Percentiles rank a stretch among this genome's conserved stretches.
These are phyloP conservation scores for Datura wrightii DNA, from an alignment of 257 asterid species.

Conservation along the genomic window DNA sequence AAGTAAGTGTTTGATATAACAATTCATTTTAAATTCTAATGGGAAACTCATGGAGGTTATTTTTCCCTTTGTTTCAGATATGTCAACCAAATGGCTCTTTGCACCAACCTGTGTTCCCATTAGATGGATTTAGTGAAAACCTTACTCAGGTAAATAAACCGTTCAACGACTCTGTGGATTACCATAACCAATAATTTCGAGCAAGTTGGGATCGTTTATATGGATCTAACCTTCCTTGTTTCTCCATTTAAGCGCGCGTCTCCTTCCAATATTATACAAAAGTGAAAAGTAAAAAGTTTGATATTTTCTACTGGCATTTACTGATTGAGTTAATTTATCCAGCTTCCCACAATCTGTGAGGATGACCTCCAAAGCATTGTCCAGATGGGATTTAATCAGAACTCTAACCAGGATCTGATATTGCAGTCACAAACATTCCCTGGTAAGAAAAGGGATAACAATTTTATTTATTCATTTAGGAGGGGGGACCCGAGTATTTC, in stretches of 20 bases:
- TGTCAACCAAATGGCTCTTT: conserved; percentile 57
- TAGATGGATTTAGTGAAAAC: conserved; percentile 57
- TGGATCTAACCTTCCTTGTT: background rate
- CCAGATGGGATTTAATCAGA: conserved; percentile 74
- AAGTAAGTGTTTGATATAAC: conserved; percentile 47
- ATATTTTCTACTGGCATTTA: background rate
- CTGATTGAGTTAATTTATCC: conserved; percentile 33
- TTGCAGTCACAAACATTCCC: conserved; percentile 49
- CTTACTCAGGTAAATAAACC: conserved; percentile 59
- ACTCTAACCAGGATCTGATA: conserved; percentile 37
- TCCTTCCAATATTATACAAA: background rate
- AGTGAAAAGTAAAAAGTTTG: background rate
- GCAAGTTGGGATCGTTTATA: background rate
- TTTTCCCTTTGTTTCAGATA: conserved; percentile 41
- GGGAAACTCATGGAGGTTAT: background rate
- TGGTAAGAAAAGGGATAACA: conserved; percentile 44
- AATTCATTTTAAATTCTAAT: background rate
- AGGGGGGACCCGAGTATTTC: too few relatives aligned
- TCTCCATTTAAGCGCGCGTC: background rate
- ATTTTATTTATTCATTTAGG: background rate
- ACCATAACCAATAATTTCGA: too few relatives aligned
- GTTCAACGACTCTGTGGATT: background rate
- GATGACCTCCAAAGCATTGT: conserved; percentile 92
- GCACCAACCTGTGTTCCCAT: conserved; percentile 62
- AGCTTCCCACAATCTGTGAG: conserved; percentile 73